These are phyloP conservation scores for Cadophora gregata DNA, from an alignment of 2,329 filamentous ascomycete species.

Conservation along the genomic window DNA sequence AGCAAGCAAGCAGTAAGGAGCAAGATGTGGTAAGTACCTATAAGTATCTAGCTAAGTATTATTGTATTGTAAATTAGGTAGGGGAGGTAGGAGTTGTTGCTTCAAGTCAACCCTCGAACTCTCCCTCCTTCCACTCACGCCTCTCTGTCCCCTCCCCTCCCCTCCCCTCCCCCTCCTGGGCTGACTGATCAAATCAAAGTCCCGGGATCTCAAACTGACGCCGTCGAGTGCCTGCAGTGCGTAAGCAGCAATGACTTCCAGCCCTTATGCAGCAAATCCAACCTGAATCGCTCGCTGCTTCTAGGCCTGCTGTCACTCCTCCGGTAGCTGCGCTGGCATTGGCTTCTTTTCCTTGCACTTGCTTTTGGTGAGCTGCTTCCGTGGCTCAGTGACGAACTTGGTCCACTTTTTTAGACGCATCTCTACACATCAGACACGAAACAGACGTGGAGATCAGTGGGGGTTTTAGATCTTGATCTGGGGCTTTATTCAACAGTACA, in stretches of 20 bases:
- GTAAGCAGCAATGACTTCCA: conserved; percentile 28
- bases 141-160: neutral
- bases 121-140: neutral
- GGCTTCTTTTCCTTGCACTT: conserved; percentile 6
- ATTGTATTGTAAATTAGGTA: too few relatives aligned
- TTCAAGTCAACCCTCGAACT: conserved; percentile 15
- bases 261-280: conserved; percentile 26
- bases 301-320: conserved; percentile 7
- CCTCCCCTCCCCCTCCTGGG: conserved; percentile 1
- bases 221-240: conserved; percentile 18
- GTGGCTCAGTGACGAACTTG: conserved; percentile 22
- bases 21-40: neutral
- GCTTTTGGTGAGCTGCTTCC: conserved; percentile 3
- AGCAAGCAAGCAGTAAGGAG: neutral
- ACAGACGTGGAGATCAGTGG: conserved; percentile 16
- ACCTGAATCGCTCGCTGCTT: conserved; percentile 25
- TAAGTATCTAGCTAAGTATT: too few relatives aligned
- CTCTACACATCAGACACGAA: conserved; percentile 21
- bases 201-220: conserved; percentile 22
- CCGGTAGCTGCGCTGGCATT: neutral
- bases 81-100: conserved; percentile 23
- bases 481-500: neutral
- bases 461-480: neutral
- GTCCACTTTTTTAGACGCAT: conserved; percentile 21
- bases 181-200: conserved; percentile 18